Conservation (phyloP, 805 yeast genomes). For the Saccharomyces jurei region DNA sequence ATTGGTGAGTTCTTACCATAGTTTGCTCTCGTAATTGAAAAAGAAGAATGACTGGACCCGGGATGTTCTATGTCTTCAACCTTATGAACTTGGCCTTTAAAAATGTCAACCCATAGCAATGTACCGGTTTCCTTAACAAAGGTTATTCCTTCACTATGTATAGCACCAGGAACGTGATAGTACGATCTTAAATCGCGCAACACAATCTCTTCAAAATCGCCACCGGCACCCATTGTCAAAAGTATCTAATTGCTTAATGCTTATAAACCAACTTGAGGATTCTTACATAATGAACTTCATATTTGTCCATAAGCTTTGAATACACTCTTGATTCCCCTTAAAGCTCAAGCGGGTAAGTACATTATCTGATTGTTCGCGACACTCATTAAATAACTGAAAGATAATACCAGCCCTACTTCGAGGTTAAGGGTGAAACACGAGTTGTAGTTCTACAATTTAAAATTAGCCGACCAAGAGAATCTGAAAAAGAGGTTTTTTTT, state of each 20-base stretch:
- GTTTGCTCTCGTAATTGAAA: slow-evolving; percentile 31
- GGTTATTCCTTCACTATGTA: slow-evolving; percentile 61
- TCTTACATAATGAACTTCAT: neutral
- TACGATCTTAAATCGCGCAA: slow-evolving; percentile 12
- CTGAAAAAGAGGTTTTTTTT: neutral
- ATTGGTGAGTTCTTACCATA: slow-evolving; percentile 5
- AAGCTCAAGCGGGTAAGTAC: neutral
- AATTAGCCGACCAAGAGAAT: too few relatives aligned
- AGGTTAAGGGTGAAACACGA: neutral
- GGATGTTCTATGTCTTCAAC: slow-evolving; percentile 22
- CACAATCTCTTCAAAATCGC: slow-evolving; percentile 4
- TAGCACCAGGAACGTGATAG: slow-evolving; percentile 16
- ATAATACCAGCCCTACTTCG: too few relatives aligned
- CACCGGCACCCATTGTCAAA: neutral
- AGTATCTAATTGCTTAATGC: neutral
- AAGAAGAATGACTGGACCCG: slow-evolving; percentile 14
- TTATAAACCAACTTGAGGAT: neutral
- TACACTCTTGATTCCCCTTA: neutral
- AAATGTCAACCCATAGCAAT: slow-evolving; percentile 37
- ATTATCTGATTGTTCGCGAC: too few relatives aligned
- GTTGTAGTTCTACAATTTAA: neutral
- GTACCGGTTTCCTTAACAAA: slow-evolving; percentile 50
- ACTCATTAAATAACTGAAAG: too few relatives aligned
- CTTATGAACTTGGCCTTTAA: slow-evolving; percentile 31
- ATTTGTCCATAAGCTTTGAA: neutral